These are phyloP conservation scores for Alternaria triticimaculans DNA, from an alignment of 2,329 filamentous ascomycete species.

Conservation along the genomic window DNA sequence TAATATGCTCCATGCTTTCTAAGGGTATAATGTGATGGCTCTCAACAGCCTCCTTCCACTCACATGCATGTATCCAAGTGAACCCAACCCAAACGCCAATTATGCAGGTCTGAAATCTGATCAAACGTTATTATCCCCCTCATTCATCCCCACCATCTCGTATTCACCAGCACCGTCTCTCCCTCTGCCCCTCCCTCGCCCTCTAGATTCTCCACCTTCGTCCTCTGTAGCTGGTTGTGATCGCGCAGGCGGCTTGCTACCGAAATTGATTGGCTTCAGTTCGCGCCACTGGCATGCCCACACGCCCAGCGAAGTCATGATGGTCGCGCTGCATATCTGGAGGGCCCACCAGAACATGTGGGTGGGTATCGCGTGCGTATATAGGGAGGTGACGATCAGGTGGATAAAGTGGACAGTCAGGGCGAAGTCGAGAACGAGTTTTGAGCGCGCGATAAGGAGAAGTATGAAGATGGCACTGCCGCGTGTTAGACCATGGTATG, in stretches of 20 bases:
- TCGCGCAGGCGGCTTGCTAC: constrained; percentile 57
- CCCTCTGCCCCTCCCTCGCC: constrained; percentile 49
- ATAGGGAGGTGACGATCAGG: constrained; percentile 77
- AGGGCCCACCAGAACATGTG: constrained; percentile 87
- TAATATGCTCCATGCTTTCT: constrained; percentile 8
- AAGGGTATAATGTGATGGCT: constrained; percentile 23
- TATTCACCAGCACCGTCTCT: constrained; percentile 56
- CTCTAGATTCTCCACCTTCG: constrained; percentile 49
- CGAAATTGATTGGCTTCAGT: constrained; percentile 86
- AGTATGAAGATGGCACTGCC: constrained; percentile 81
- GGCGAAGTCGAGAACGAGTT: constrained; percentile 94
- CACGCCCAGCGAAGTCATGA: constrained; percentile 76
- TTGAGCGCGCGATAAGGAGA: constrained; percentile 83
- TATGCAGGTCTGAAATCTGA: constrained; percentile 31
- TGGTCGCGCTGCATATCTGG: constrained; percentile 64
- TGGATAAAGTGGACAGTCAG: constrained; percentile 87
- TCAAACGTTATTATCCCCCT: constrained; percentile 47
- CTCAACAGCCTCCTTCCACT: constrained; percentile 2
- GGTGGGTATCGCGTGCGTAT: constrained; percentile 76
- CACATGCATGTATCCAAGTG: constrained; percentile 14
- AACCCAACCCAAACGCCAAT: constrained; percentile 30
- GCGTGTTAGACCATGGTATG: constrained; percentile 17
- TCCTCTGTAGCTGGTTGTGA: constrained; percentile 39
- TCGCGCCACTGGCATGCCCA: constrained; percentile 94
- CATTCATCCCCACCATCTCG: constrained; percentile 56